These are phyloP conservation scores for Medicago arabica DNA, from an alignment of 306 rosid genomes.

Conservation along the genomic window DNA sequence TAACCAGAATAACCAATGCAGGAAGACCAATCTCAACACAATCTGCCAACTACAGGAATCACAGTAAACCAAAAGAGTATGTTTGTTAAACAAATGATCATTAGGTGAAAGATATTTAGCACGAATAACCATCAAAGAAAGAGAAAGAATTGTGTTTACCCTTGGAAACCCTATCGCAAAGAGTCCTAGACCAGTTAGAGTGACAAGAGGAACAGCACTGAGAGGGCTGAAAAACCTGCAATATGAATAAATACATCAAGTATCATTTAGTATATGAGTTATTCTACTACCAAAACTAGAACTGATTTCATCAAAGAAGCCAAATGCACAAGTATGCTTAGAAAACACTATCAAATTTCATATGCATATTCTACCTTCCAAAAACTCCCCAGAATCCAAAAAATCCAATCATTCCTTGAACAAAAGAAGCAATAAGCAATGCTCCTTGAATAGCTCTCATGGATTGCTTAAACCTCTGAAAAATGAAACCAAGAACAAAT, in stretches of 20 bases:
- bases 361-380: slow-evolving; percentile 54
- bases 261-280: neutral
- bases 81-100: slow-evolving; percentile 35
- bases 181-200: slow-evolving; percentile 84
- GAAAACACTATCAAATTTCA: slow-evolving; percentile 2
- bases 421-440: slow-evolving; percentile 65
- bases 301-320: slow-evolving; percentile 33
- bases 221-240: slow-evolving; percentile 88
- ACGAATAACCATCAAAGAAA: neutral
- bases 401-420: slow-evolving; percentile 75
- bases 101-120: slow-evolving; percentile 17
- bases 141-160: slow-evolving; percentile 45
- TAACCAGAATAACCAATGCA: slow-evolving; percentile 65
- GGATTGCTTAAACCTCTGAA: slow-evolving; percentile 73
- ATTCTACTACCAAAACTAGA: neutral
- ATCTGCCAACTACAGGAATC: slow-evolving; percentile 67
- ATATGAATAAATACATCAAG: slow-evolving; percentile 23
- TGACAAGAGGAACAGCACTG: slow-evolving; percentile 79
- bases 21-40: slow-evolving; percentile 97
- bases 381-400: slow-evolving; percentile 83
- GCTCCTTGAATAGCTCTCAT: slow-evolving; percentile 84
- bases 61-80: slow-evolving; percentile 30
- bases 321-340: slow-evolving; percentile 18
- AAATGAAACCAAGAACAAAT: slow-evolving; percentile 30
- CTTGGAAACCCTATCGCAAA: slow-evolving; percentile 72